These are phyloP conservation scores for Candida sp. DNA, from an alignment of 1,139 yeast species.

Conservation along the genomic window DNA sequence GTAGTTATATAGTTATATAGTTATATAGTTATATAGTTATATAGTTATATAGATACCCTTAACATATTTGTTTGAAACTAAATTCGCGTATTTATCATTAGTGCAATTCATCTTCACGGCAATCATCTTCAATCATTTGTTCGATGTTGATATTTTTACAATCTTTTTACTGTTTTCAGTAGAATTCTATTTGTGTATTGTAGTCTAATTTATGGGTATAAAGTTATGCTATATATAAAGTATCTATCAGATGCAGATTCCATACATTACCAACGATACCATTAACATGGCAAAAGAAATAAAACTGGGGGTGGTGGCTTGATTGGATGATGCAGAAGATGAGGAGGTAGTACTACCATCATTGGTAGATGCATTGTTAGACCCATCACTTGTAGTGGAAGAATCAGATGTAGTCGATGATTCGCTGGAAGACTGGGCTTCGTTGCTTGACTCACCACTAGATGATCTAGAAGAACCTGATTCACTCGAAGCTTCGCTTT, in stretches of 20 bases:
- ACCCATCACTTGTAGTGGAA: too few relatives aligned
- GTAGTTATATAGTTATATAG: too few relatives aligned
- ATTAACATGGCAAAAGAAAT: not conserved
- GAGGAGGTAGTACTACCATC: not conserved
- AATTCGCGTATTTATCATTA: too few relatives aligned
- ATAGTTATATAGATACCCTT: too few relatives aligned
- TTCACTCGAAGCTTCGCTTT: not conserved
- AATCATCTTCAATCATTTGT: not conserved
- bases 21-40: too few relatives aligned
- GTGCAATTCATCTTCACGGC: not conserved
- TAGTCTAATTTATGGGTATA: too few relatives aligned
- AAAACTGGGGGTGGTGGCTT: not conserved
- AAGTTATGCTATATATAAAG: too few relatives aligned
- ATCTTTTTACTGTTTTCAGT: too few relatives aligned
- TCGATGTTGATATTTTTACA: too few relatives aligned
- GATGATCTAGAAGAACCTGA: not conserved
- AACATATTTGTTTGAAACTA: too few relatives aligned
- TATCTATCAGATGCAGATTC: too few relatives aligned
- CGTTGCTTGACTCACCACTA: not conserved
- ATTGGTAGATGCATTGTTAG: not conserved
- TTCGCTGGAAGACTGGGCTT: not conserved
- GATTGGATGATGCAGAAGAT: not conserved
- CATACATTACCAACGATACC: not conserved
- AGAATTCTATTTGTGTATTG: too few relatives aligned
- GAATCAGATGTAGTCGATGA: not conserved